These are phyloP conservation scores for Phlebiopsis gigantea DNA, from an alignment of 768 basidiomycete genomes.

Conservation along the genomic window DNA sequence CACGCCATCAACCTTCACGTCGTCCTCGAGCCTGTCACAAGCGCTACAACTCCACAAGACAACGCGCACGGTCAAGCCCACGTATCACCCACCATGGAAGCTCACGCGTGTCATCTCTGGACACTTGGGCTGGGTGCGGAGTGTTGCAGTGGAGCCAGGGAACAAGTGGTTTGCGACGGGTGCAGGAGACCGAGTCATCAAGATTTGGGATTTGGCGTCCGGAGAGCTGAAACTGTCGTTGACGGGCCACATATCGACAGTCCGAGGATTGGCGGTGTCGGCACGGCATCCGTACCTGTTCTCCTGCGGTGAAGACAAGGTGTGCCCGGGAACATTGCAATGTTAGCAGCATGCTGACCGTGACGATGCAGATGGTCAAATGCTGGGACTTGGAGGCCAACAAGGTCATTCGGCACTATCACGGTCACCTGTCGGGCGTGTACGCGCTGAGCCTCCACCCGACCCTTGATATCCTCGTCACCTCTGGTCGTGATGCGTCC, in stretches of 20 bases:
- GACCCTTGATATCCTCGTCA: constrained; percentile 92
- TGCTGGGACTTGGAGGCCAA: constrained; percentile 99
- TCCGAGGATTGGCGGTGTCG: constrained; percentile 90
- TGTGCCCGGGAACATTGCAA: constrained; percentile 27
- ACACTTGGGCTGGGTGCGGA: constrained; percentile 96
- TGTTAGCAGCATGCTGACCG: neutral
- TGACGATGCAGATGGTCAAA: constrained; percentile 85
- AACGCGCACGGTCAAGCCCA: constrained; percentile 89
- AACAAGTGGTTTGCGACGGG: constrained; percentile 99
- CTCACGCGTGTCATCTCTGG: constrained; percentile 95
- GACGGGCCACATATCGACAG: constrained; percentile 97
- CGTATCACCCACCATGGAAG: constrained; percentile 96
- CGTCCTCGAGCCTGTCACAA: constrained; percentile 68
- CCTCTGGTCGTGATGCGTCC: constrained; percentile 92
- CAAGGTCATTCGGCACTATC: constrained; percentile 98
- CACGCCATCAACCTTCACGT: constrained; percentile 66
- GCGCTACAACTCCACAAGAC: constrained; percentile 92
- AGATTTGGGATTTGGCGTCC: constrained; percentile 97
- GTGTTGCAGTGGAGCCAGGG: constrained; percentile 94
- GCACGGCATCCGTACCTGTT: constrained; percentile 94
- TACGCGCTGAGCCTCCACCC: constrained; percentile 91
- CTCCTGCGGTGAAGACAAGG: constrained; percentile 97
- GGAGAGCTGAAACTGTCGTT: constrained; percentile 97
- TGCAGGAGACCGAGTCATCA: constrained; percentile 96
- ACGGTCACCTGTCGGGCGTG: constrained; percentile 97